These are phyloP conservation scores for Candida palmyrensis DNA, from an alignment of 805 yeast genomes.

Conservation along the genomic window DNA sequence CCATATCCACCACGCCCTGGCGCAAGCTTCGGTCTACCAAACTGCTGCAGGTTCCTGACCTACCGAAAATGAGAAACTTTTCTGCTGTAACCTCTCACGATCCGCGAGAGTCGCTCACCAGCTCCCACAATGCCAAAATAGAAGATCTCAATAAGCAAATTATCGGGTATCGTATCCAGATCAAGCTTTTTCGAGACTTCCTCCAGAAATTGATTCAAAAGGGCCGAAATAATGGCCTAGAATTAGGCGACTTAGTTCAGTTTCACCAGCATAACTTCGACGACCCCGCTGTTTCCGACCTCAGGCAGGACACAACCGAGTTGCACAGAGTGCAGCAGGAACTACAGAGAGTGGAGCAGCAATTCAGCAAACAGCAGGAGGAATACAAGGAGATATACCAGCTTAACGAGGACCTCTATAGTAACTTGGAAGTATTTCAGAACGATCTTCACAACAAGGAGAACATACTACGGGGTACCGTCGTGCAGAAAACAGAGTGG, in stretches of 20 bases:
- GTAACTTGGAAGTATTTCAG: constrained; percentile 31
- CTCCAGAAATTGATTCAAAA: constrained; percentile 31
- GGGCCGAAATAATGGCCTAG: constrained; percentile 4
- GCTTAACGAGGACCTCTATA: constrained; percentile 34
- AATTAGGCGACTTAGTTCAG: constrained; percentile 2
- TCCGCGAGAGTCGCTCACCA: neutral
- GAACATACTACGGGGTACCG: constrained; percentile 7
- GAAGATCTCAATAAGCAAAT: constrained; percentile 30
- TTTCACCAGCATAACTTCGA: neutral
- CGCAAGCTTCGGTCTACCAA: constrained; percentile 8
- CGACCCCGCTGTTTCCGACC: neutral
- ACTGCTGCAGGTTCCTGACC: too few relatives aligned
- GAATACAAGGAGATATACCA: constrained; percentile 25
- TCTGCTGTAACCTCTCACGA: too few relatives aligned
- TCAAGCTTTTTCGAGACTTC: constrained; percentile 36
- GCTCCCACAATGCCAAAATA: constrained; percentile 13
- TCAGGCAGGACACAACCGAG: constrained; percentile 9
- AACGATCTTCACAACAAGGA: constrained; percentile 26
- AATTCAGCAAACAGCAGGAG: constrained; percentile 12
- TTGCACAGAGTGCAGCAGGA: constrained; percentile 15
- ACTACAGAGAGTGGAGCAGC: constrained; percentile 6
- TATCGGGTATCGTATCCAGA: constrained; percentile 32
- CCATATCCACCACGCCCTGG: constrained; percentile 5
- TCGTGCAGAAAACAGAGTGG: constrained; percentile 3
- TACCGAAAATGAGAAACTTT: too few relatives aligned